phyloP scores from a whole-genome alignment of 768 basidiomycete species.

The Fomitopsis serialis region DNA sequence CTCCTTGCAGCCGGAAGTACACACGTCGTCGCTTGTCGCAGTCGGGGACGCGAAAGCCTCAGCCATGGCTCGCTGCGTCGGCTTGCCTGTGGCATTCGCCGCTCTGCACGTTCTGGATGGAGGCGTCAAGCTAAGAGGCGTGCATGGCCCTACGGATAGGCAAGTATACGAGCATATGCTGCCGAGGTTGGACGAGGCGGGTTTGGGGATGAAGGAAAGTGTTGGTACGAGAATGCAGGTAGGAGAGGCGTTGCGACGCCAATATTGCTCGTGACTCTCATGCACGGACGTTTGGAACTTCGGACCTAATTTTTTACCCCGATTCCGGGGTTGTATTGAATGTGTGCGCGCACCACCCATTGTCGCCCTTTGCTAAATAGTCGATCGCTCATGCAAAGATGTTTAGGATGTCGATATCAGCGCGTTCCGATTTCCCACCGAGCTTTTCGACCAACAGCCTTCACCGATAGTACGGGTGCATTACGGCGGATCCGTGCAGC shows the following conservation, averaged over 20 bases:
- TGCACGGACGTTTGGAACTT: not conserved
- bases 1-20: conserved; percentile 39
- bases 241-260: not conserved
- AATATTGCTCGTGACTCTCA: not conserved
- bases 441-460: too few species aligned
- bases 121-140: conserved; percentile 43
- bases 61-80: conserved; percentile 91
- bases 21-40: conserved; percentile 61
- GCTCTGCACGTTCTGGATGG: conserved; percentile 69
- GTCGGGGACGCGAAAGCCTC: conserved; percentile 57
- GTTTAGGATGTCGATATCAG: too few species aligned
- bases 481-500: too few species aligned
- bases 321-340: too few species aligned
- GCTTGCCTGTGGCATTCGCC: conserved; percentile 82
- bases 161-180: conserved; percentile 63
- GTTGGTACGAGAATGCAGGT: conserved; percentile 8
- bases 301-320: not conserved
- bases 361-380: too few species aligned
- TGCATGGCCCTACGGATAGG: conserved; percentile 58
- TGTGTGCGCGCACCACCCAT: too few species aligned
- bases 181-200: conserved; percentile 46
- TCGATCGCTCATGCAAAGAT: too few species aligned
- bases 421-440: too few species aligned
- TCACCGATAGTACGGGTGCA: too few species aligned
- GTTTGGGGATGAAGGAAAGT: conserved; percentile 35